Conservation (phyloP, 2,329 filamentous ascomycete genomes). For the Pseudogymnoascus sp. region DNA sequence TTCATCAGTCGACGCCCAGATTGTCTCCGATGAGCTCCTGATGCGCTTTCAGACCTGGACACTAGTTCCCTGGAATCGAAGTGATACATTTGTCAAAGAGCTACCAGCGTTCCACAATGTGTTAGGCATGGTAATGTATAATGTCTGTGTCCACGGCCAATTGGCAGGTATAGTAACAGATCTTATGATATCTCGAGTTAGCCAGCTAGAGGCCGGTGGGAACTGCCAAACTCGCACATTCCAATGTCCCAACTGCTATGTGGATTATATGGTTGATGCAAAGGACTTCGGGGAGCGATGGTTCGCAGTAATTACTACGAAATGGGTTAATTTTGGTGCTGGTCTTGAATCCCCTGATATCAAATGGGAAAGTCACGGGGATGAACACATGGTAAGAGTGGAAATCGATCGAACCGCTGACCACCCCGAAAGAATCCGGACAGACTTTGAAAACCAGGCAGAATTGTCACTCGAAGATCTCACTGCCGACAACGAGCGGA, state of each 20-base stretch:
- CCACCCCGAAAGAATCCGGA: conserved; percentile 11
- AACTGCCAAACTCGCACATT: background rate
- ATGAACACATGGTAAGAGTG: background rate
- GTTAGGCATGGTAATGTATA: background rate
- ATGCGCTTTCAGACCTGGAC: conserved; percentile 4
- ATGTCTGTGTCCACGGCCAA: background rate
- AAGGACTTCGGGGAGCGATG: conserved; percentile 5
- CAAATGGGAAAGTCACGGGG: conserved; percentile 12
- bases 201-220: background rate
- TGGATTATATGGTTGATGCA: conserved; percentile 1
- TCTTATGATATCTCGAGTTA: conserved; percentile 1
- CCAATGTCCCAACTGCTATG: background rate
- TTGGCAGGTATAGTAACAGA: background rate
- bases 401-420: conserved; percentile 11
- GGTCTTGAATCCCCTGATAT: conserved; percentile 10
- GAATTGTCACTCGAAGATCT: conserved; percentile 15
- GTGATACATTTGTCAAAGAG: background rate
- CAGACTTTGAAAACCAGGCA: conserved; percentile 14
- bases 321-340: conserved; percentile 13
- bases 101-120: background rate
- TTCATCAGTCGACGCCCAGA: background rate
- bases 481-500: conserved; percentile 15
- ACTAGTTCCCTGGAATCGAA: conserved; percentile 5
- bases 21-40: conserved; percentile 4
- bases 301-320: conserved; percentile 2